phyloP scores from a whole-genome alignment of 371 early-diverging fungal genomes.

The Mucor circinelloides region DNA sequence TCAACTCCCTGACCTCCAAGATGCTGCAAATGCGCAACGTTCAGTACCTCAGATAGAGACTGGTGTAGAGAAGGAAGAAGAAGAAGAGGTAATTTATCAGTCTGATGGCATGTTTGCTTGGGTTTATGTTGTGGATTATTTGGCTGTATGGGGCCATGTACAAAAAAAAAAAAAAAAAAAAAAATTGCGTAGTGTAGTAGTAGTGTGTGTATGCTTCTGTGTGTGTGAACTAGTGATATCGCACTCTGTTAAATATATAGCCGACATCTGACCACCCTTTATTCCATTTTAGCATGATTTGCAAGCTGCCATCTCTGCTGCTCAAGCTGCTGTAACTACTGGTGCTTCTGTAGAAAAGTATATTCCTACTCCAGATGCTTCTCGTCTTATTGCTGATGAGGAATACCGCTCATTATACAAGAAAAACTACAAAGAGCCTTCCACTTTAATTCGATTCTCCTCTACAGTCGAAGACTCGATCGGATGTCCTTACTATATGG shows the following conservation, averaged over 20 bases:
- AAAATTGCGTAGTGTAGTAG: conserved; percentile 7
- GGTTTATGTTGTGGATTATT: neutral
- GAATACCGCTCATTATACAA: conserved; percentile 73
- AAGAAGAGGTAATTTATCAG: conserved; percentile 57
- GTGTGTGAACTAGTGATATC: neutral
- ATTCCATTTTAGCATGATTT: conserved; percentile 70
- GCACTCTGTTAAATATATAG: neutral
- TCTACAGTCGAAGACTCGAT: conserved; percentile 84
- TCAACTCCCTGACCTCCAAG: conserved; percentile 88
- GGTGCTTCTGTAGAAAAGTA: conserved; percentile 61
- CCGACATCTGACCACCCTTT: neutral
- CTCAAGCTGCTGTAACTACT: conserved; percentile 70
- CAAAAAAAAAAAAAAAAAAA: neutral
- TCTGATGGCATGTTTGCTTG: neutral
- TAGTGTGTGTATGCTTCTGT: neutral
- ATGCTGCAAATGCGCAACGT: conserved; percentile 71
- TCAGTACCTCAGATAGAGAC: conserved; percentile 73
- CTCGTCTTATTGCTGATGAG: conserved; percentile 52
- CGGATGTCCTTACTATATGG: conserved; percentile 89
- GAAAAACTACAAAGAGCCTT: conserved; percentile 71
- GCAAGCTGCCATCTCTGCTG: conserved; percentile 88
- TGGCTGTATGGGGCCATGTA: neutral
- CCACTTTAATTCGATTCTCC: conserved; percentile 81
- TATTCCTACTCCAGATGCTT: conserved; percentile 97
- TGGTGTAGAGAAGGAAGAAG: conserved; percentile 76